Evolutionary conservation across 257 asterid species (phyloP), one percentile per base, ranked within the genome.

Genomic region (Capsicum chinense): DNA sequence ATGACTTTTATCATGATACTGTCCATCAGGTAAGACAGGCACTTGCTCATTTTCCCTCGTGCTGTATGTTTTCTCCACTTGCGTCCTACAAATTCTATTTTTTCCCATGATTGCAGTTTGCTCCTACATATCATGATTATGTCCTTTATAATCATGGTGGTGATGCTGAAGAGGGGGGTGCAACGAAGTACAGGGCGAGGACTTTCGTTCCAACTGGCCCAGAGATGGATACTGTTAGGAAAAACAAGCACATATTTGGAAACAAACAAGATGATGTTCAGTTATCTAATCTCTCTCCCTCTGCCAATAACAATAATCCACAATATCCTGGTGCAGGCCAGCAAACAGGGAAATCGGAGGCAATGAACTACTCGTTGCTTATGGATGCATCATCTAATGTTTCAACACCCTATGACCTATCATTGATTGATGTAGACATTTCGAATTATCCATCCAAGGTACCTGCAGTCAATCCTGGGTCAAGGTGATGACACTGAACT

Each of bases 181-280:
- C 97, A 42, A 90, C 88, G 37, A 97, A 95, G 92, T 97, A 93
- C 80, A 91, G 98, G 84, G 97, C 98, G 3, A 97, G 98, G 35
- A 97, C 99, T 13, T 97, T 95, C 82, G 98, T 97, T 73, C 99
- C 98, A 14, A 97, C 97, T 9, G 98, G 98, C 54, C 92, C 93
- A 0, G 99, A 97, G 89, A 95, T 97, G 98, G 99, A 95, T 84
- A 88, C 97, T 8, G 98, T 90, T 73, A 90, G 98, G 79, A 92
- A 90, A 89, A 97, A 90, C 93, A 93, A 92, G 81, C 93, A 87
- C 86, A 85, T 87, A 81, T 76, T 88, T 44, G 95, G 94, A 48
- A 91, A 90, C 90, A 92, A 92, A 88, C 16, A 86, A 83, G 98
- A 95, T 11, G 98, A 95, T 39, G 83, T 92, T 68, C 97, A 92